Evolutionary conservation across 768 basidiomycete species (phyloP).

Genomic region (Cystofilobasidium capitatum): DNA sequence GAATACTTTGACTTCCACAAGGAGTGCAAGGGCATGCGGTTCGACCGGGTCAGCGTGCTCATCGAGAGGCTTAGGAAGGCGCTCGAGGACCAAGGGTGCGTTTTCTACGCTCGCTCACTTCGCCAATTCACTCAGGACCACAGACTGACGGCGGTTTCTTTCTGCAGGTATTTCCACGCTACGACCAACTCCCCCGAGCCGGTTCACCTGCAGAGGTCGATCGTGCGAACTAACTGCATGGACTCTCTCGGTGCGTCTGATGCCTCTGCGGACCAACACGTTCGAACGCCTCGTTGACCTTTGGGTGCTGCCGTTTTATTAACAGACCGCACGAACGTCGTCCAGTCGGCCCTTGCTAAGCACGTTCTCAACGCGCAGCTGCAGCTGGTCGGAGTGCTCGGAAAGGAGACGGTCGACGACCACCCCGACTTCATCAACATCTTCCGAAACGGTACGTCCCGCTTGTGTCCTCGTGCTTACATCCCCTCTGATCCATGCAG

Average conservation of each 20-base stretch:
- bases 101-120: not conserved
- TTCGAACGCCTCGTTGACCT: not conserved
- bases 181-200: slow-evolving; percentile 7
- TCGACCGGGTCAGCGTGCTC: slow-evolving; percentile 79
- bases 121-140: not conserved
- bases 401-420: slow-evolving; percentile 64
- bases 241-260: slow-evolving; percentile 16
- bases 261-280: no score
- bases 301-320: slow-evolving; percentile 8
- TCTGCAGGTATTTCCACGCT: slow-evolving; percentile 66
- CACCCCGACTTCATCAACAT: slow-evolving; percentile 68
- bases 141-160: not conserved
- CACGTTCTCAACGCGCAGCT: slow-evolving; percentile 74
- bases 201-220: slow-evolving; percentile 53
- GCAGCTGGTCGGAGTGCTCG: slow-evolving; percentile 59
- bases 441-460: slow-evolving; percentile 71
- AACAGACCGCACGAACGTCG: slow-evolving; percentile 91
- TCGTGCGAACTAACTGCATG: slow-evolving; percentile 77
- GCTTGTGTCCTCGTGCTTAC: no score
- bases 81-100: slow-evolving; percentile 42
- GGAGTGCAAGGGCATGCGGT: slow-evolving; percentile 88
- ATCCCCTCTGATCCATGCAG: not conserved
- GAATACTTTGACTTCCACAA: slow-evolving; percentile 96
- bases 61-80: slow-evolving; percentile 55
- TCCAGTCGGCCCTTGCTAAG: slow-evolving; percentile 88